Evolutionary conservation across 306 rosid genomes (phyloP).

Genomic region (Vachellia pachyceras): DNA sequence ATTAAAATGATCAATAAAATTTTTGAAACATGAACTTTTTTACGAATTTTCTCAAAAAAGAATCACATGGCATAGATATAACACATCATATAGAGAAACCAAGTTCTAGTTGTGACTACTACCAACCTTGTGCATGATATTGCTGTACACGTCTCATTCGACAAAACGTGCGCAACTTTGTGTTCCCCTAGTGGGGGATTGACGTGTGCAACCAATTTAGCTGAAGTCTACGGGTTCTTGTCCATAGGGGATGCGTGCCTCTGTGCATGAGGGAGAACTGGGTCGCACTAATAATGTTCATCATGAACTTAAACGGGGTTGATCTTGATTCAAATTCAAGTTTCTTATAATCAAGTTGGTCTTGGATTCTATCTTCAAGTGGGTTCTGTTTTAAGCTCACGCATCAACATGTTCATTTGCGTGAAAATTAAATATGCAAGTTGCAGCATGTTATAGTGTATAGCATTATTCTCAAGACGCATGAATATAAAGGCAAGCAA

Average conservation of each 20-base stretch:
- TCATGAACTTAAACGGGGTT: neutral
- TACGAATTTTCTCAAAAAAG: neutral
- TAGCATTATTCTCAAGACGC: slow-evolving; percentile 8
- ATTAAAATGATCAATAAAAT: too few relatives aligned
- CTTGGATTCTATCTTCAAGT: neutral
- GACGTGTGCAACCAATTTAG: neutral
- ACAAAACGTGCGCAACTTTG: neutral
- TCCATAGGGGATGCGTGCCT: too few relatives aligned
- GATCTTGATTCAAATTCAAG: neutral
- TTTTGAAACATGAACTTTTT: too few relatives aligned
- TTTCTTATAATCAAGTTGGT: neutral
- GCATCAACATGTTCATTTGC: neutral
- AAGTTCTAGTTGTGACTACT: neutral
- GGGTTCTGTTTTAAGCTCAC: slow-evolving; percentile 1
- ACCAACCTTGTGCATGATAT: neutral
- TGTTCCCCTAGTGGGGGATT: neutral
- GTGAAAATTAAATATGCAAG: neutral
- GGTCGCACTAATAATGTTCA: neutral
- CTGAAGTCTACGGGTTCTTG: neutral
- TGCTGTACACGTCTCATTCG: neutral
- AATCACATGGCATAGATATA: neutral
- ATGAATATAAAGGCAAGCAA: neutral
- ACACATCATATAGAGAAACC: neutral
- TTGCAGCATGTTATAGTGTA: slow-evolving; percentile 21
- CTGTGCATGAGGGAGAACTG: too few relatives aligned